A percentile compares a stretch with the other conserved stretches of the same genome.
Conservation (phyloP, 352 stramenopile species). For the Phytophthora pluvialis region DNA sequence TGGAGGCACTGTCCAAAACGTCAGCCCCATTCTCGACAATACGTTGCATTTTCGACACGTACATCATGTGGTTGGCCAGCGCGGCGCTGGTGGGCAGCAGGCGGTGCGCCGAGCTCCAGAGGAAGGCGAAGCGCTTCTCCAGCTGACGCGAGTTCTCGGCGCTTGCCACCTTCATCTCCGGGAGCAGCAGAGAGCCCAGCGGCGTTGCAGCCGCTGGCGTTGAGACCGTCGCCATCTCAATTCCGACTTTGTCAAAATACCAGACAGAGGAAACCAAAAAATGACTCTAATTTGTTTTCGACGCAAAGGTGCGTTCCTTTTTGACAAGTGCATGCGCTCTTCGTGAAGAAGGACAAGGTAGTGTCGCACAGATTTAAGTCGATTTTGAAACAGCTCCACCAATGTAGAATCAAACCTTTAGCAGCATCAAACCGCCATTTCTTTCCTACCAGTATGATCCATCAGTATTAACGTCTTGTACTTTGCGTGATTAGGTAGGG, state of each 20-base stretch:
- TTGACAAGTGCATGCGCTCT: too few species aligned
- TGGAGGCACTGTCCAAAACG: conserved; percentile 44
- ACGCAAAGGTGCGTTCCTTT: too few species aligned
- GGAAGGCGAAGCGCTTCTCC: conserved; percentile 70
- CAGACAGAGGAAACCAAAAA: too few species aligned
- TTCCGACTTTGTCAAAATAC: not conserved
- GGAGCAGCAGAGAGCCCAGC: conserved; percentile 38
- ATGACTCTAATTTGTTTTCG: too few species aligned
- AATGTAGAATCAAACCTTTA: too few species aligned
- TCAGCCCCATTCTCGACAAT: not conserved
- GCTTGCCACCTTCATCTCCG: conserved; percentile 46
- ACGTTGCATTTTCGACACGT: not conserved
- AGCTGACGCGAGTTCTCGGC: conserved; percentile 56
- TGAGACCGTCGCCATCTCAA: not conserved
- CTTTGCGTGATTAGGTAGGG: too few species aligned
- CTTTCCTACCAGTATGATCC: not conserved
- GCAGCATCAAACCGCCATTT: too few species aligned
- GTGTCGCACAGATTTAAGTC: too few species aligned
- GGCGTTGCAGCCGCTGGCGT: not conserved
- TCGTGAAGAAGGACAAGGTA: too few species aligned
- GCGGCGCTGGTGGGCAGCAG: conserved; percentile 43
- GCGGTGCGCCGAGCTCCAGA: conserved; percentile 66
- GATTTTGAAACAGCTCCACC: too few species aligned
- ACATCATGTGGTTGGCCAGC: conserved; percentile 68
- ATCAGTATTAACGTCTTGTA: too few species aligned